Evolutionary conservation across 1,284 basidiomycete species (phyloP).

Genomic region (Boletus mariae): DNA sequence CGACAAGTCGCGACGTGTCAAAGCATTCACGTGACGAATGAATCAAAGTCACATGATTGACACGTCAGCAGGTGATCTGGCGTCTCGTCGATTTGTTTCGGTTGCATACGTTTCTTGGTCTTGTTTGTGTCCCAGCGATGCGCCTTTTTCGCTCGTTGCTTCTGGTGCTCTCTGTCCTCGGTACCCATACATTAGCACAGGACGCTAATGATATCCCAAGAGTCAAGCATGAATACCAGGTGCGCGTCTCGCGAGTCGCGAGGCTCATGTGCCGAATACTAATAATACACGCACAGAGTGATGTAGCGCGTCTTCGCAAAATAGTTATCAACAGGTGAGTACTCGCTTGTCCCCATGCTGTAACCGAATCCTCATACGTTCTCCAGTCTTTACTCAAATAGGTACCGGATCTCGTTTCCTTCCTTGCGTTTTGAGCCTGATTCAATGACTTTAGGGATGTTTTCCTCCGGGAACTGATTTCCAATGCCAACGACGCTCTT

Average conservation of each 20-base stretch:
- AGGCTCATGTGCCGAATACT: background rate
- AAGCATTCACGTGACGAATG: slow-evolving; percentile 18
- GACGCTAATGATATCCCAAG: slow-evolving; percentile 45
- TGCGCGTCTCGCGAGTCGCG: slow-evolving; percentile 31
- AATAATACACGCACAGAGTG: slow-evolving; percentile 56
- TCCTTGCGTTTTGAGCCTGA: slow-evolving; percentile 9
- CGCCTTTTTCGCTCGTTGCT: slow-evolving; percentile 54
- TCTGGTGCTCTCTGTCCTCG: slow-evolving; percentile 49
- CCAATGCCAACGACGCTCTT: slow-evolving; percentile 92
- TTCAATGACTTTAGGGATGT: slow-evolving; percentile 60
- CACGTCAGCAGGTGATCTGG: slow-evolving; percentile 24
- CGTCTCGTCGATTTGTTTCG: background rate
- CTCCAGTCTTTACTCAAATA: slow-evolving; percentile 72
- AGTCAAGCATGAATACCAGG: slow-evolving; percentile 76
- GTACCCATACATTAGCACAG: slow-evolving; percentile 50
- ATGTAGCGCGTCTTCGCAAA: slow-evolving; percentile 85
- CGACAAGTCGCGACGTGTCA: background rate
- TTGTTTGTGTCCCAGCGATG: slow-evolving; percentile 42
- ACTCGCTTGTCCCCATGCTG: background rate
- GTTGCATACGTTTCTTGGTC: background rate
- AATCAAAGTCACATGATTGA: slow-evolving; percentile 30
- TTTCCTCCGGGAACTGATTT: slow-evolving; percentile 90
- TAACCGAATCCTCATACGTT: slow-evolving; percentile 14
- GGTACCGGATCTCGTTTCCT: slow-evolving; percentile 35
- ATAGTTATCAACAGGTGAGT: slow-evolving; percentile 84